These are phyloP conservation scores for Rhodosporidiobolus sp. DNA, from an alignment of 768 basidiomycete species.

Conservation along the genomic window DNA sequence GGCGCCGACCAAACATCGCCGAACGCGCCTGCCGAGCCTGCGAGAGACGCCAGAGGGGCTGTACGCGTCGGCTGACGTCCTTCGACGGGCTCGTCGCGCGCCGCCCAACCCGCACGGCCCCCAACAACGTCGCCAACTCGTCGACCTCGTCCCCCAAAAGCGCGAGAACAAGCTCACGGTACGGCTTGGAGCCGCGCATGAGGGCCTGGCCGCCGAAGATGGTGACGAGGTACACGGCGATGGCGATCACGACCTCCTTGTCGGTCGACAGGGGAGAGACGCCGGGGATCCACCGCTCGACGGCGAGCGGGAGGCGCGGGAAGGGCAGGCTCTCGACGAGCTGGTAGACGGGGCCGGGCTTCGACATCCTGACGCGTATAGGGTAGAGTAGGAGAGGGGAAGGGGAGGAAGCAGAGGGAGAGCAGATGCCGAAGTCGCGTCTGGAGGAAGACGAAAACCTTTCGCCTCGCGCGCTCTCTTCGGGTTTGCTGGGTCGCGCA, in stretches of 20 bases:
- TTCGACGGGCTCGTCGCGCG: not conserved
- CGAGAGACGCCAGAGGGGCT: too few relatives aligned
- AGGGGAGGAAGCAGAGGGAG: not conserved
- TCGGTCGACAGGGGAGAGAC: slow-evolving; percentile 75
- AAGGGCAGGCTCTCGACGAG: slow-evolving; percentile 32
- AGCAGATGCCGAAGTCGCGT: not conserved
- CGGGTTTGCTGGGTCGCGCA: not conserved
- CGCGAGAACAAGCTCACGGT: slow-evolving; percentile 51
- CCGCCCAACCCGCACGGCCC: not conserved
- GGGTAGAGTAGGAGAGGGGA: not conserved
- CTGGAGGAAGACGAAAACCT: not conserved
- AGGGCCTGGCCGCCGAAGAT: slow-evolving; percentile 79
- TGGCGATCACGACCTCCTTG: slow-evolving; percentile 64
- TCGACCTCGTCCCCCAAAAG: not conserved
- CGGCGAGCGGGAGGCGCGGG: slow-evolving; percentile 17
- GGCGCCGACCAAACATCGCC: too few relatives aligned
- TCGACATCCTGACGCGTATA: not conserved
- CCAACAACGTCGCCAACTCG: not conserved
- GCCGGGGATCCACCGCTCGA: slow-evolving; percentile 50
- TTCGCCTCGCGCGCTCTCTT: not conserved
- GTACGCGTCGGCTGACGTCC: not conserved
- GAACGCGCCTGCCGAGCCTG: too few relatives aligned
- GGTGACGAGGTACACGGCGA: slow-evolving; percentile 77
- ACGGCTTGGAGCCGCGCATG: slow-evolving; percentile 73
- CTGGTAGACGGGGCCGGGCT: slow-evolving; percentile 30